These are phyloP conservation scores for Mallotus nudiflorus DNA, from an alignment of 345 rosid genomes.

Conservation along the genomic window DNA sequence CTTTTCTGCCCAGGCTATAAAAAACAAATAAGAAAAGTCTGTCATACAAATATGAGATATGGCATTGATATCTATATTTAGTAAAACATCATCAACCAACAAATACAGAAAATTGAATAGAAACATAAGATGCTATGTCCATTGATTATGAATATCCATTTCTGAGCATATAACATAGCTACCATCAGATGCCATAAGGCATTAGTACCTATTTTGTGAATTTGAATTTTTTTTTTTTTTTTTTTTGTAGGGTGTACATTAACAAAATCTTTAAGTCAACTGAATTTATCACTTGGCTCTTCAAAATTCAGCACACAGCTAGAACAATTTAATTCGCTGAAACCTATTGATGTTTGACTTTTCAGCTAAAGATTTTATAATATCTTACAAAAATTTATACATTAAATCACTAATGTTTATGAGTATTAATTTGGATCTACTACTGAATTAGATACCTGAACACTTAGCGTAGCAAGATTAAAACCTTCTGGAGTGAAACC, in stretches of 20 bases:
- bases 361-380: too few species aligned
- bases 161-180: neutral
- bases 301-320: neutral
- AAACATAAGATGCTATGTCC: too few species aligned
- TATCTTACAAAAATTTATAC: neutral
- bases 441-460: constrained; percentile 49
- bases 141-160: neutral
- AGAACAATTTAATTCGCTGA: neutral
- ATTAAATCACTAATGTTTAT: neutral
- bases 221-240: neutral
- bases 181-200: neutral
- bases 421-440: neutral
- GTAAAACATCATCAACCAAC: neutral
- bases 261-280: neutral
- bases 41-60: neutral
- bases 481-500: constrained; percentile 98
- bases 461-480: constrained; percentile 77
- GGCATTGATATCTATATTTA: neutral
- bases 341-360: too few species aligned
- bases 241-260: neutral
- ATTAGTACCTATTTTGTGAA: neutral
- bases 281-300: neutral
- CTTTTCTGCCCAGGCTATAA: constrained; percentile 90
- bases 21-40: constrained; percentile 20
- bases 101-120: neutral